Base-by-base conservation (phyloP, 1,284 basidiomycete genomes). In the Irpex sp. region DNA sequence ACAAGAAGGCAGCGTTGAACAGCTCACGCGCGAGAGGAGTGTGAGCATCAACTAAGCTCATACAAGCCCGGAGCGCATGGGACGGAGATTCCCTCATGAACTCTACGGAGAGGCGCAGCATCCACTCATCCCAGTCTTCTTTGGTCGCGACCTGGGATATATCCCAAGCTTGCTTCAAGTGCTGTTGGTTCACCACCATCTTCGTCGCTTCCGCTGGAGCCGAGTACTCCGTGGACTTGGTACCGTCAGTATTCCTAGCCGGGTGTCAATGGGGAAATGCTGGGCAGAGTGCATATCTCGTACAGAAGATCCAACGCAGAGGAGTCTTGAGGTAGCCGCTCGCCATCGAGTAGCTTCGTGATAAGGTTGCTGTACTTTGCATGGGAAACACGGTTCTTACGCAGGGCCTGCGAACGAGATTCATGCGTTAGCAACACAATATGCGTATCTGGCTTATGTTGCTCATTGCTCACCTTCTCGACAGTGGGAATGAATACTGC, bases 41-140 rank as follows among this genome's bases (percentile, higher is more conserved):
- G 76, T 99, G 94, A 26, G 93, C 89, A 70, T 98, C 94, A 1
- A 98, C 95, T 55, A 99, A 79, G 71, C 89, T 94, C 81, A 95
- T 94, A 72, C 97, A 99, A 1, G 97, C 97, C 59, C 97, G 88
- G 55, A 99, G 83, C 35, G 97, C 97, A 78, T 98, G 95, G 5
- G 95, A 98, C 0, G 97, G 97, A 0, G 97, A 98, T 69, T 98
- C 96, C 70, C 97, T 94, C 91, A 99, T 95, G 72, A 99, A 92
- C 75, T 98, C 97, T 8, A 97, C 93, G 5, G 95, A 92, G 11
- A 99, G 83, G 19, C 93, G 85, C 69, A 94, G 93, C 78, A 98
- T 90, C 97, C 97, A 99, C 58, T 97, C 95, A 31, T 86, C 80
- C 97, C 97, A 99, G 70, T 99, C 97, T 61, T 97, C 94, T 63